Evolutionary conservation across 1,284 basidiomycete genomes (phyloP).

Genomic region (Trichosporon coremiiforme): DNA sequence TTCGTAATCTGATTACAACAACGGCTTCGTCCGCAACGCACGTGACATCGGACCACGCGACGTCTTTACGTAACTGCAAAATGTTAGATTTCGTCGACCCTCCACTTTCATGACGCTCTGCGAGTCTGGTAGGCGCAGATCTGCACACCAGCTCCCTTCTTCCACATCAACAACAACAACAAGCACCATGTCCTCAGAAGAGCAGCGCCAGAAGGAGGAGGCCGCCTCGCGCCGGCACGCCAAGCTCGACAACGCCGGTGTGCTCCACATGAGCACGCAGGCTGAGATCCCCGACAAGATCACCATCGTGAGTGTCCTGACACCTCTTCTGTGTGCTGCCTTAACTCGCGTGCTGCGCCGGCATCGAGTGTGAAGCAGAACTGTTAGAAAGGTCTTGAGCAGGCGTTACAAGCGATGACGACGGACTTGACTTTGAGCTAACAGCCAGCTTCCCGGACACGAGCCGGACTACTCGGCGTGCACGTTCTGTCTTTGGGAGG

Average conservation of each 20-base stretch:
- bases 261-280: slow-evolving; percentile 44
- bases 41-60: neutral
- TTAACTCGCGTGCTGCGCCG: no score
- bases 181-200: slow-evolving; percentile 17
- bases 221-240: slow-evolving; percentile 32
- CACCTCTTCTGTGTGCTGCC: no score
- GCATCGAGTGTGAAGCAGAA: no score
- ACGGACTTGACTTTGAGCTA: no score
- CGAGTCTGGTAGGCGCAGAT: neutral
- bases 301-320: slow-evolving; percentile 48
- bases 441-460: slow-evolving; percentile 66
- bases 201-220: slow-evolving; percentile 31
- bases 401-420: no score
- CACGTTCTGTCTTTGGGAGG: slow-evolving; percentile 88
- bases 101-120: slow-evolving; percentile 11
- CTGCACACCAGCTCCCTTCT: neutral
- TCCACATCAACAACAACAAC: neutral
- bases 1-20: no score
- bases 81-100: slow-evolving; percentile 9
- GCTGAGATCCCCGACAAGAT: slow-evolving; percentile 50
- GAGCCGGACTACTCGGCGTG: slow-evolving; percentile 81
- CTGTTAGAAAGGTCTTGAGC: no score
- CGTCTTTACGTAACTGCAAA: slow-evolving; percentile 3
- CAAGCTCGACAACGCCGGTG: slow-evolving; percentile 49
- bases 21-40: neutral